Conservation (phyloP, 768 basidiomycete genomes). For the Chalciporus pseudorubinellus region DNA sequence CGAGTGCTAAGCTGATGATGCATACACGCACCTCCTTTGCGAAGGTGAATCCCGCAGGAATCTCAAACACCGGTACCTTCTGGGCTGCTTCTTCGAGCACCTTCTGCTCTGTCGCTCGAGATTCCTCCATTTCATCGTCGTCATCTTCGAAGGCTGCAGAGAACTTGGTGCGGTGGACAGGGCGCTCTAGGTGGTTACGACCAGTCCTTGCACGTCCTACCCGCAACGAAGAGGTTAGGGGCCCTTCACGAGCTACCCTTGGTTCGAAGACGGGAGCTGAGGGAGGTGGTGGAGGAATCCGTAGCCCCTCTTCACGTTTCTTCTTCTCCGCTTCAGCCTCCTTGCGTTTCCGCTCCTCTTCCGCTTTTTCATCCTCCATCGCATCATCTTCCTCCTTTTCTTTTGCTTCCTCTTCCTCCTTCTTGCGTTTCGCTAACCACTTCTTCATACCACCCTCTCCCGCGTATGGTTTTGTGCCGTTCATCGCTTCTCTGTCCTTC, state of each 20-base stretch:
- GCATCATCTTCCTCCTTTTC: constrained; percentile 35
- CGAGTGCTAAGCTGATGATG: background rate
- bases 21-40: constrained; percentile 51
- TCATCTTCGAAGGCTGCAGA: constrained; percentile 63
- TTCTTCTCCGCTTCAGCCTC: constrained; percentile 18
- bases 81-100: constrained; percentile 55
- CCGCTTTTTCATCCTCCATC: constrained; percentile 34
- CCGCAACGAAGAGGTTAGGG: constrained; percentile 51
- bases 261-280: constrained; percentile 21
- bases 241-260: constrained; percentile 18
- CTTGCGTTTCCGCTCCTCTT: constrained; percentile 24
- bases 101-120: constrained; percentile 43
- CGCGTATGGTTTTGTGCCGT: constrained; percentile 72
- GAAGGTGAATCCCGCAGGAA: constrained; percentile 66
- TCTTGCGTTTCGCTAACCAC: constrained; percentile 58
- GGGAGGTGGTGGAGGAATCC: constrained; percentile 13
- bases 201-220: constrained; percentile 59
- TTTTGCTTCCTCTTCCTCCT: constrained; percentile 52
- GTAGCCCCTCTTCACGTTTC: constrained; percentile 17
- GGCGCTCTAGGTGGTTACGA: constrained; percentile 61
- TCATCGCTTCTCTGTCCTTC: constrained; percentile 35
- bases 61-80: constrained; percentile 54
- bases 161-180: constrained; percentile 53
- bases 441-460: constrained; percentile 80
- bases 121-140: constrained; percentile 40